Evolutionary conservation across 441 rosid species (phyloP), one percentile per base, ranked within the genome.

Genomic region (Omphalea diandra): DNA sequence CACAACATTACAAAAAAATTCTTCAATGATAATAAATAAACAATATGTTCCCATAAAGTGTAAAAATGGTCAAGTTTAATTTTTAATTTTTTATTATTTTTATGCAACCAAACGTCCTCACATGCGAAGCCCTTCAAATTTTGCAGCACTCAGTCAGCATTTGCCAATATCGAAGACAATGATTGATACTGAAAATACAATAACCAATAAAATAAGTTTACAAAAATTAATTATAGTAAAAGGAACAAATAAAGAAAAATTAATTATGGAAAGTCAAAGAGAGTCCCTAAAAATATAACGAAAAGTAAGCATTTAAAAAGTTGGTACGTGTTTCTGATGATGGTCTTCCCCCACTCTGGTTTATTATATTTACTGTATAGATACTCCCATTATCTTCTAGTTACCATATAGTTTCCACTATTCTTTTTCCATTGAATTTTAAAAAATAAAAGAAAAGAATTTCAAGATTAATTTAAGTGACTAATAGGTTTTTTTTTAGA

Each of bases 211-310:
- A 32, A 3, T 11, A 22, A 32, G 53, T 9, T 40, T 40, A 7
- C 11, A 5, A 1, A 36, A 0, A 3, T 5, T 3, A 36, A 35
- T 12, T 41, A 59, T 1, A 63, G 33, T n/a, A 35, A 35, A 40
- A 40, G 53, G 35, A 55, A 15, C 10, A 24, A 18, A 29, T 3
- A 32, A 56, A 24, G n/a, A 15, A 11, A 15, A 66, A 18, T 58
- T 35, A n/a, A n/a, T n/a, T n/a, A n/a, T 47, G 52, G n/a, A 8
- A 58, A 70, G 74, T 66, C 69, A 66, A 66, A 66, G 69, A 32
- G 11, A 31, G 57, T 46, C 43, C 24, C 7, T 18, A 50, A 20
- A 22, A 35, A 50, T 63, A 17, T 47, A 7, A 15, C 32, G 0
- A 52, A 55, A 1, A 7, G 7, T 15, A 17, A 10, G 32, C 5